Evolutionary conservation across 352 stramenopile genomes (phyloP).

Genomic region (Phytophthora vignae): DNA sequence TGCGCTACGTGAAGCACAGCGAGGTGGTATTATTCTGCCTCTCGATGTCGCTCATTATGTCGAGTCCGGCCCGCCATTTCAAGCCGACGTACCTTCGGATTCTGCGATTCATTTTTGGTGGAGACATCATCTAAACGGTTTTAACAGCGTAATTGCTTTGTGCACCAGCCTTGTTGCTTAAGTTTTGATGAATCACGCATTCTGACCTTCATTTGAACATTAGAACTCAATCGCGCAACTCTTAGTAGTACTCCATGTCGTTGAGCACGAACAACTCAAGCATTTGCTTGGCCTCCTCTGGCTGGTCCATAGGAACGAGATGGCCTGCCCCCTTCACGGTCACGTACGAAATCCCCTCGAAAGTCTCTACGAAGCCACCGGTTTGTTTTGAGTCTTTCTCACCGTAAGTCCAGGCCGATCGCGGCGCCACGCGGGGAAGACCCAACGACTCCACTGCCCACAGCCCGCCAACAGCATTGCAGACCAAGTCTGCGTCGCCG

Average conservation of each 20-base stretch:
- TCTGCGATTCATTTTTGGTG: constrained; percentile 85
- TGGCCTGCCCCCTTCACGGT: constrained; percentile 93
- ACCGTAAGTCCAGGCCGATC: constrained; percentile 51
- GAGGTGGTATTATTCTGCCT: constrained; percentile 87
- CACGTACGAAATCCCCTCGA: constrained; percentile 86
- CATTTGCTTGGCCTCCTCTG: constrained; percentile 72
- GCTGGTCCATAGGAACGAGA: constrained; percentile 89
- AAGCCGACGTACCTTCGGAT: constrained; percentile 88
- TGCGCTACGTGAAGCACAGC: constrained; percentile 80
- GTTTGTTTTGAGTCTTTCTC: constrained; percentile 67
- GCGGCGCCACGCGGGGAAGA: constrained; percentile 49
- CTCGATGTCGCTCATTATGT: constrained; percentile 89
- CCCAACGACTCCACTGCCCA: constrained; percentile 78
- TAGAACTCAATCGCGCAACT: constrained; percentile 6
- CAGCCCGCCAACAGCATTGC: constrained; percentile 69
- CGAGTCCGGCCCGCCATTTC: constrained; percentile 78
- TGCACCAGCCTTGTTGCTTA: too few species aligned
- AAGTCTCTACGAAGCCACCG: constrained; percentile 85
- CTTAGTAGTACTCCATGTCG: constrained; percentile 28
- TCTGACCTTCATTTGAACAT: constrained; percentile 23
- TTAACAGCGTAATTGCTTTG: neutral
- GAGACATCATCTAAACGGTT: constrained; percentile 61
- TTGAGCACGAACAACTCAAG: constrained; percentile 76
- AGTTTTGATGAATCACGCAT: neutral
- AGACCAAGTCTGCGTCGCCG: constrained; percentile 76